A percentile compares a stretch with the other conserved stretches of the same genome.
Conservation (phyloP, 1,284 basidiomycete species). For the Phenoliferia sp. region DNA sequence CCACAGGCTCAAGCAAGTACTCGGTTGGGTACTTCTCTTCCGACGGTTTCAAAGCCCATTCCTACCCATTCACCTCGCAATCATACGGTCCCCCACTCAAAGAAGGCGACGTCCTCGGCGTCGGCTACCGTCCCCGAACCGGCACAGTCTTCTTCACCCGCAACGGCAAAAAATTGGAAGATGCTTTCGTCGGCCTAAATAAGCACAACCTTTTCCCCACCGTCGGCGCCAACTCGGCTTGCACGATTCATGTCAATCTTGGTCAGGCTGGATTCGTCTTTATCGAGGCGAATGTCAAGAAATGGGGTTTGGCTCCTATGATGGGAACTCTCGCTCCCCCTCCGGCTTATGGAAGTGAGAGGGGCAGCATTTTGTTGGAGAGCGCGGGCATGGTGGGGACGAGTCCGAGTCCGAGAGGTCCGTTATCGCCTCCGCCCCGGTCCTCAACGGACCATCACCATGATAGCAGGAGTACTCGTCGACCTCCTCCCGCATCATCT, state of each 20-base stretch:
- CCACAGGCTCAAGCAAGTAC: slow-evolving; percentile 67
- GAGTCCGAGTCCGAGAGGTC: not conserved
- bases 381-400: slow-evolving; percentile 51
- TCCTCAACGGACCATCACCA: not conserved
- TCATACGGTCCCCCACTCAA: slow-evolving; percentile 80
- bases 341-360: slow-evolving; percentile 89
- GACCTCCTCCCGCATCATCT: slow-evolving; percentile 34
- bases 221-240: slow-evolving; percentile 87
- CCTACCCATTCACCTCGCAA: slow-evolving; percentile 87
- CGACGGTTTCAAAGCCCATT: slow-evolving; percentile 94
- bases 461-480: slow-evolving; percentile 27
- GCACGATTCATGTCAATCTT: slow-evolving; percentile 89
- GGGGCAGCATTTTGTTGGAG: slow-evolving; percentile 87
- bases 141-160: slow-evolving; percentile 97
- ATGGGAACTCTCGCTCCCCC: slow-evolving; percentile 91
- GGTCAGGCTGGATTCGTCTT: slow-evolving; percentile 95
- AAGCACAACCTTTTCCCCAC: slow-evolving; percentile 90
- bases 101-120: slow-evolving; percentile 89
- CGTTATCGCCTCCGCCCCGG: not conserved
- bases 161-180: slow-evolving; percentile 90
- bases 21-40: slow-evolving; percentile 92
- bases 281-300: slow-evolving; percentile 97
- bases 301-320: slow-evolving; percentile 93
- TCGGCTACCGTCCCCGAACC: slow-evolving; percentile 86
- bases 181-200: slow-evolving; percentile 82